These are phyloP conservation scores for Pulicaria dysenterica DNA, from an alignment of 129 eudicot genomes.

Conservation along the genomic window DNA sequence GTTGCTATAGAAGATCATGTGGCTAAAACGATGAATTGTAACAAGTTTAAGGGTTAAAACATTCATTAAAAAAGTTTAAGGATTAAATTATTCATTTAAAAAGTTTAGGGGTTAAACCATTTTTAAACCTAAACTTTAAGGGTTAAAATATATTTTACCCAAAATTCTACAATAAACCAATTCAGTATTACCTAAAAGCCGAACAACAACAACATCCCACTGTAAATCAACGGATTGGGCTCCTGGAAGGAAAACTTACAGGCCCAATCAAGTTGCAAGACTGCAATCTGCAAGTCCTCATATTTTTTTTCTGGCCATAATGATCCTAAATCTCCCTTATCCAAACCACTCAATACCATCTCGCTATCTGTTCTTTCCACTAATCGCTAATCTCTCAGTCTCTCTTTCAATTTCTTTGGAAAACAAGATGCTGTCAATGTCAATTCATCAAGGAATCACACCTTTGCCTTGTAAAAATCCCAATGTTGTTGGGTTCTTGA, in stretches of 20 bases:
- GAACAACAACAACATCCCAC: too few relatives aligned
- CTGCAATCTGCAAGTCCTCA: background rate
- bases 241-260: background rate
- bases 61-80: too few relatives aligned
- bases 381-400: constrained; percentile 15
- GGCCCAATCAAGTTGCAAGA: constrained; percentile 20
- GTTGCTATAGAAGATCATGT: too few relatives aligned
- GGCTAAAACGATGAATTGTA: too few relatives aligned
- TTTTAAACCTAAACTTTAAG: too few relatives aligned
- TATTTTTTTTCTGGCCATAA: constrained; percentile 18
- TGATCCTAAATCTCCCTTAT: constrained; percentile 16
- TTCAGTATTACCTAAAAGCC: too few relatives aligned
- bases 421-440: constrained; percentile 55
- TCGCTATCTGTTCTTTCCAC: constrained; percentile 10
- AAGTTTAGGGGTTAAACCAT: too few relatives aligned
- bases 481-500: constrained; percentile 33
- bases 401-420: constrained; percentile 6
- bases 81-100: too few relatives aligned
- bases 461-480: constrained; percentile 44
- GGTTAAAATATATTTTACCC: too few relatives aligned
- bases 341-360: constrained; percentile 11
- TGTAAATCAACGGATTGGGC: background rate
- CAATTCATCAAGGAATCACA: constrained; percentile 59
- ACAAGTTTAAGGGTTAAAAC: too few relatives aligned
- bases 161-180: too few relatives aligned